phyloP scores from a whole-genome alignment of 2,329 filamentous ascomycete species.

The Fusarium sp. region DNA sequence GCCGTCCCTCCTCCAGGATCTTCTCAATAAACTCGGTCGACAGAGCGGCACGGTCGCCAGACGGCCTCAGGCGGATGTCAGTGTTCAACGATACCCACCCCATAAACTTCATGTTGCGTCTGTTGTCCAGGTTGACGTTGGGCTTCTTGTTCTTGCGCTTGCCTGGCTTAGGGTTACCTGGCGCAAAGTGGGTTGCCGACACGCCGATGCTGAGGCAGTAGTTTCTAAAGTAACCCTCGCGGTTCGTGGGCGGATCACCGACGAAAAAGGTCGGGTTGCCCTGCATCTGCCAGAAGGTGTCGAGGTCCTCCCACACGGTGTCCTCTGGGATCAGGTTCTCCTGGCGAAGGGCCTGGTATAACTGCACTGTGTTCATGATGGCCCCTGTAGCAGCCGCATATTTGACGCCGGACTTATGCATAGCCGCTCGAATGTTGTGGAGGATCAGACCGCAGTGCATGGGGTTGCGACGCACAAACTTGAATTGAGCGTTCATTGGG shows the following conservation, averaged over 20 bases:
- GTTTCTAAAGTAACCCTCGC: conserved; percentile 44
- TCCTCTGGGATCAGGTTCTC: conserved; percentile 30
- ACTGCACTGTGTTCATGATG: conserved; percentile 36
- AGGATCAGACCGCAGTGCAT: conserved; percentile 42
- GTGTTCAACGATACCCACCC: conserved; percentile 18
- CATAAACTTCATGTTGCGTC: conserved; percentile 33
- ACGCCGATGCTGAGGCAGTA: conserved; percentile 38
- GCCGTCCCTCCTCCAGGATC: conserved; percentile 15
- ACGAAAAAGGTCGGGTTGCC: conserved; percentile 42
- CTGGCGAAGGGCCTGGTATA: conserved; percentile 44
- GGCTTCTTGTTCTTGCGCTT: conserved; percentile 23
- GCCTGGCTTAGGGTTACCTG: conserved; percentile 28
- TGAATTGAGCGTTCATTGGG: not conserved
- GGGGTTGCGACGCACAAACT: conserved; percentile 42
- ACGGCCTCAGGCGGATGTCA: not conserved
- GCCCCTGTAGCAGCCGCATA: conserved; percentile 31
- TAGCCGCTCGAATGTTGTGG: conserved; percentile 34
- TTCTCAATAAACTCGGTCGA: conserved; percentile 9
- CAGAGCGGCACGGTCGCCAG: conserved; percentile 7
- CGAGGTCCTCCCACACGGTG: conserved; percentile 32
- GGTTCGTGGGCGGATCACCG: conserved; percentile 31
- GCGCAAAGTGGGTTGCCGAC: conserved; percentile 39
- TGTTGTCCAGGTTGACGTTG: conserved; percentile 23
- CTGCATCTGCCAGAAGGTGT: conserved; percentile 32
- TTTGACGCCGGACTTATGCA: conserved; percentile 30